Base-by-base conservation (phyloP, 2,329 filamentous ascomycete genomes). In the Fusarium liriodendri region DNA sequence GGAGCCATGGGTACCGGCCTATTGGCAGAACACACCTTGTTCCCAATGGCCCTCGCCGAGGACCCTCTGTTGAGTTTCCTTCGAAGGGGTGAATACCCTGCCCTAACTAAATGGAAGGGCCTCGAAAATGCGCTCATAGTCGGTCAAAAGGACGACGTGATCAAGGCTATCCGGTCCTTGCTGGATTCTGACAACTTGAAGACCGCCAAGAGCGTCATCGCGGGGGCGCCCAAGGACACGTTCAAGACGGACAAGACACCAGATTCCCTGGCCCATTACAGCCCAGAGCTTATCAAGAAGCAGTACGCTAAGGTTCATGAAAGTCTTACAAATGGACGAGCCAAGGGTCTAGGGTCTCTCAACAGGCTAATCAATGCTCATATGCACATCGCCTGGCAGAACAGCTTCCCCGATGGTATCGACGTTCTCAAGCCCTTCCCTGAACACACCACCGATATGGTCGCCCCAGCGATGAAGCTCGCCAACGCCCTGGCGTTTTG, bases 1-100 rank as follows among this genome's bases (percentile, higher is more conserved):
- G 94, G 94, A 63, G 92, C 93, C 69, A 97, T 98, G 94, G 93
- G 93, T 14, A 92, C 92, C 20, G 97, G 97, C 2, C 84, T 98
- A 38, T 87, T 98, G 57, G 88, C 93, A 18, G 92, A 96, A 80
- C 93, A 93, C 83, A 88, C 93, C n/a, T 88, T 95, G 29, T 88
- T 98, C 61, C 97, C 97, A 5, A 98, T 98, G 93, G 94, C 90
- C 0, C 81, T 90, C 20, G 89, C 91, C 75, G 90, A 95, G 69
- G 94, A 98, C 78, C 82, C 89, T 3, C 86, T 96, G 67, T 84
- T 98, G 45, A 83, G 87, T 1, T 94, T 91, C 76, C 85, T 98
- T 67, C 91, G 95, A 62, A 89, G 92, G 40, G 95, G 94, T 38
- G 89, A 95, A 69, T 96, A 93, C 77, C 91, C 93, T 1, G 85